Evolutionary conservation across 768 basidiomycete species (phyloP).

Genomic region (Infundibulicybe gibba): DNA sequence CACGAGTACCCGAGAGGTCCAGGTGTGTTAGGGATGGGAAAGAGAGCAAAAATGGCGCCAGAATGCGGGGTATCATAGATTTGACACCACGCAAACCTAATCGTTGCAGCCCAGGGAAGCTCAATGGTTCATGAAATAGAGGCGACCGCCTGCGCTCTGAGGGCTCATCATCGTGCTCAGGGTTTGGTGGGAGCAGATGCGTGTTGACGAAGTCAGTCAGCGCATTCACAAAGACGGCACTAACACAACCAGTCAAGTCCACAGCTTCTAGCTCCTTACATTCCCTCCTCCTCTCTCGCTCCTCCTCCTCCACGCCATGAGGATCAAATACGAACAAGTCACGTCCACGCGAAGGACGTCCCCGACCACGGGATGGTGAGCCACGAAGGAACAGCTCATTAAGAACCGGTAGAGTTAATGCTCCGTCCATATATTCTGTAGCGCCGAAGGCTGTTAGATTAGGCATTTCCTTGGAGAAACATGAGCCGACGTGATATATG

Average conservation of each 20-base stretch:
- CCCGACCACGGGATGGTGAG: constrained; percentile 60
- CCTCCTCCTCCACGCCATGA: constrained; percentile 70
- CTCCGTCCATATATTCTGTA: constrained; percentile 98
- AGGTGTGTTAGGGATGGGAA: constrained; percentile 88
- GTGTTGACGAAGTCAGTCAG: constrained; percentile 78
- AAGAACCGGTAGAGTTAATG: constrained; percentile 79
- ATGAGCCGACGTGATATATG: too few relatives aligned
- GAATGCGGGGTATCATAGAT: constrained; percentile 64
- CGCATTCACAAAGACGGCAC: constrained; percentile 82
- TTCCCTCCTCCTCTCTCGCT: constrained; percentile 67
- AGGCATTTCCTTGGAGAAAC: constrained; percentile 69
- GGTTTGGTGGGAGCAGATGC: constrained; percentile 49
- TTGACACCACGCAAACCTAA: constrained; percentile 82
- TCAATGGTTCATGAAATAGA: constrained; percentile 46
- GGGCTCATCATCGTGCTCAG: constrained; percentile 29
- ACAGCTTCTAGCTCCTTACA: constrained; percentile 82
- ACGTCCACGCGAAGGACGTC: constrained; percentile 66
- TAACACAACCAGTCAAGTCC: constrained; percentile 94
- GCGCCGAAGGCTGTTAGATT: constrained; percentile 88
- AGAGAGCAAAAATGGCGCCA: constrained; percentile 72
- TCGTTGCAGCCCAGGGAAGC: constrained; percentile 69
- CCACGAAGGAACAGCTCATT: constrained; percentile 91
- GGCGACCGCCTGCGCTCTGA: constrained; percentile 24
- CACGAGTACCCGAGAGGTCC: constrained; percentile 88
- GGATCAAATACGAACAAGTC: constrained; percentile 39